Evolutionary conservation across 805 yeast genomes (phyloP).

Genomic region (Schwanniomyces vanrijiae): DNA sequence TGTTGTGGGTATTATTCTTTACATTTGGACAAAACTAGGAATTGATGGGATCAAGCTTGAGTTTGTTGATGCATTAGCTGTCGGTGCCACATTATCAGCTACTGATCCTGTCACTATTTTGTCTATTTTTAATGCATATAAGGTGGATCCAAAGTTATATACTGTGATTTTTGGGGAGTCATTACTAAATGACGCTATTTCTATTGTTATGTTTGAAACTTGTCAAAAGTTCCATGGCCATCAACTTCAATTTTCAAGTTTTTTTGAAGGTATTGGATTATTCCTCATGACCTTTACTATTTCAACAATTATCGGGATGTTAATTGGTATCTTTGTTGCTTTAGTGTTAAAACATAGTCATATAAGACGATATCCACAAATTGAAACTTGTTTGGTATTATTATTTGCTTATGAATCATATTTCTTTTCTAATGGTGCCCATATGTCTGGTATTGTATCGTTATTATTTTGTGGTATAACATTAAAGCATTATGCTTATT

Average conservation of each 20-base stretch:
- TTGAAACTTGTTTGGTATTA: constrained; percentile 90
- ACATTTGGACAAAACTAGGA: constrained; percentile 88
- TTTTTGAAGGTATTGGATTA: constrained; percentile 91
- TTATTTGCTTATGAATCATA: constrained; percentile 93
- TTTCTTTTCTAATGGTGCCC: constrained; percentile 97
- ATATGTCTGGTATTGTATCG: constrained; percentile 98
- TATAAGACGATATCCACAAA: constrained; percentile 91
- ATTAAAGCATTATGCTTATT: constrained; percentile 93
- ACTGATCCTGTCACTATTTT: constrained; percentile 98
- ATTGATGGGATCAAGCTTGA: constrained; percentile 85
- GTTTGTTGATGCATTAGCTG: constrained; percentile 95
- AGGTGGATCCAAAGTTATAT: constrained; percentile 96
- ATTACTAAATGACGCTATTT: constrained; percentile 91
- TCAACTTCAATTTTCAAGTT: constrained; percentile 63
- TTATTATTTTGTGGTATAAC: constrained; percentile 95
- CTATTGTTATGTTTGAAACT: constrained; percentile 98
- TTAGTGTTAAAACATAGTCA: constrained; percentile 88
- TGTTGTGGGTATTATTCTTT: constrained; percentile 85
- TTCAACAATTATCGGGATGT: constrained; percentile 84
- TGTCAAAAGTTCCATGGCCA: constrained; percentile 95
- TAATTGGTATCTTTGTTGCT: constrained; percentile 87
- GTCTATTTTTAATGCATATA: constrained; percentile 94
- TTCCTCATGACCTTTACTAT: constrained; percentile 92
- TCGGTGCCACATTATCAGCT: constrained; percentile 96
- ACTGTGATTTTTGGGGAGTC: constrained; percentile 98